Base-by-base conservation (phyloP, 2,329 filamentous ascomycete genomes). In the Magnaporthiopsis rhizophila region DNA sequence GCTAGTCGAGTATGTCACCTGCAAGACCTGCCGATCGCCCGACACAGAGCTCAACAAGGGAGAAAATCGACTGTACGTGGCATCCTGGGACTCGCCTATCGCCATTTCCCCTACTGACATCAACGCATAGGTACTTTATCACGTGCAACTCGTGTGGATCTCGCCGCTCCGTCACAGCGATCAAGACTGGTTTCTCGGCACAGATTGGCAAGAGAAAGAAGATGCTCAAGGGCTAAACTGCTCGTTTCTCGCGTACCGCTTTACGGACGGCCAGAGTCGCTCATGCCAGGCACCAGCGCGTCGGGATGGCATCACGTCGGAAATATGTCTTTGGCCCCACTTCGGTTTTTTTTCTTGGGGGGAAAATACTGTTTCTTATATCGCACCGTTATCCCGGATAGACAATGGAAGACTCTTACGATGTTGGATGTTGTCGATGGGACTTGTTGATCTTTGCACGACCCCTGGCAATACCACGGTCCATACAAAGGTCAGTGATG, bases 171-270 rank as follows among this genome's bases (percentile, higher is more conserved):
- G 94, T 98, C 76, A 92, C 92, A 66, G 93, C 95, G 71, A 99
- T 99, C 89, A 99, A 99, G 89, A 97, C 92, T 67, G 95, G 95
- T 92, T 99, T 99, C 92, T 96, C 93, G 74, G 95, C 95, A 78
- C 95, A 98, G 81, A 91, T 99, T 78, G 95, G 95, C 78, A 97
- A 97, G 90, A 90, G 95, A 86, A 95, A 88, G 85, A 96, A 96
- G 86, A 90, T 92, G 82, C 86, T 45, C 18, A 45, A 91, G 78
- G 90, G 84, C 78, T 96, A 92, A 84, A 68, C 53, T 56, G 64
- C 9, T 64, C 61, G 38, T 13, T 53, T 53, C 45, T 53, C 8
- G 45, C 45, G 4, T 21, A 18, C 21, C 15, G 45, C 21, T 18
- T 11, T 7, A 24, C 9, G 45, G 45, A 8, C 7, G 45, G n/a